Percentiles rank a stretch among this genome's conserved stretches.
Evolutionary conservation across 2,329 filamentous ascomycete species (phyloP).

Genomic region (Curvularia spicifera): DNA sequence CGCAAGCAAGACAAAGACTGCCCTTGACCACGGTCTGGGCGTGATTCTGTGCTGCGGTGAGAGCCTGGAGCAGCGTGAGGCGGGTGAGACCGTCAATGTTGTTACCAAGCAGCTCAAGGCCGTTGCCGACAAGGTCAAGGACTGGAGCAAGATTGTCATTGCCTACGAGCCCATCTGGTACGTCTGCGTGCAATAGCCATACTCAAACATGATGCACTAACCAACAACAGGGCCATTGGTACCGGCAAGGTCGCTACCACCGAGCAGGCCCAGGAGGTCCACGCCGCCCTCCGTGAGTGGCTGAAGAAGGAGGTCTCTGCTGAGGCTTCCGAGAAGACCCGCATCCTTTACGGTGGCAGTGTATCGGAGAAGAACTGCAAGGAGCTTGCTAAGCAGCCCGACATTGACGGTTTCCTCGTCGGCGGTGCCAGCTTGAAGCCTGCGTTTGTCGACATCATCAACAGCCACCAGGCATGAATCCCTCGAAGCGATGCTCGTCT

Average conservation of each 20-base stretch:
- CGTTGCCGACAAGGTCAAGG: constrained; percentile 76
- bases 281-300: constrained; percentile 87
- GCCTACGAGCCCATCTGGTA: constrained; percentile 99
- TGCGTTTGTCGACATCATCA: constrained; percentile 79
- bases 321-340: constrained; percentile 81
- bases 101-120: constrained; percentile 86
- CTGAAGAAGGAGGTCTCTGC: constrained; percentile 75
- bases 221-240: constrained; percentile 67
- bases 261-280: constrained; percentile 53
- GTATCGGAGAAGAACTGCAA: constrained; percentile 98
- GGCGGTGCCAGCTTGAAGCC: constrained; percentile 97
- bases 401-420: constrained; percentile 98
- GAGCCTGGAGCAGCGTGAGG: constrained; percentile 90
- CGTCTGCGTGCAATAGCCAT: background rate
- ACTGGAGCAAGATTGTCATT: constrained; percentile 94
- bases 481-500: constrained; percentile 46
- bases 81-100: constrained; percentile 81
- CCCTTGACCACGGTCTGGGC: constrained; percentile 81
- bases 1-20: constrained; percentile 92
- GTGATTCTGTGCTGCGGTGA: constrained; percentile 99
- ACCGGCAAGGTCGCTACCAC: constrained; percentile 68
- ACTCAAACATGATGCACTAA: constrained; percentile 19
- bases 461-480: constrained; percentile 57
- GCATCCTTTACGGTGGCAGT: constrained; percentile 95
- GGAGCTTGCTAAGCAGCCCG: constrained; percentile 87